phyloP scores from a whole-genome alignment of 129 eudicot species.

The Tagetes erecta region DNA sequence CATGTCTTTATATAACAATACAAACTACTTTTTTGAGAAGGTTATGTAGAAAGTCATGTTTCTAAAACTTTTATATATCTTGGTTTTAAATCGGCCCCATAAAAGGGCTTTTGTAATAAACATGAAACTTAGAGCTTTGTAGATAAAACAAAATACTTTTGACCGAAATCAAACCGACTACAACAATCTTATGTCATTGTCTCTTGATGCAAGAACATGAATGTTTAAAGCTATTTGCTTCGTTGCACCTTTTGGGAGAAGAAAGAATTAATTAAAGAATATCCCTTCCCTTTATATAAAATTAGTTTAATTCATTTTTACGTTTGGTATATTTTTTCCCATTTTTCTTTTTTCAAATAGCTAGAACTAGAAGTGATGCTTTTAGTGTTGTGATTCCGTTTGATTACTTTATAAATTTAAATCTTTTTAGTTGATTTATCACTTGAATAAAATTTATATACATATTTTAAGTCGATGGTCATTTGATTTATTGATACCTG shows the following conservation, averaged over 20 bases:
- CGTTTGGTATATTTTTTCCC: constrained; percentile 9
- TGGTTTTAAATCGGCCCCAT: neutral
- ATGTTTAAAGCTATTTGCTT: constrained; percentile 30
- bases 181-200: constrained; percentile 37
- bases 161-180: constrained; percentile 26
- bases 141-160: constrained; percentile 19
- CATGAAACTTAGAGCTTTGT: constrained; percentile 12
- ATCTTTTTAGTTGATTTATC: neutral
- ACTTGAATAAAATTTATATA: too few relatives aligned
- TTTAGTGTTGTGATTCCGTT: neutral
- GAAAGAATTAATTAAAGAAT: constrained; percentile 13
- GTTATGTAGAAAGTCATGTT: neutral
- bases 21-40: neutral
- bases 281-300: neutral
- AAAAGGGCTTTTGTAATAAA: neutral
- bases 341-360: neutral
- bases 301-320: neutral
- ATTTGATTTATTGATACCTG: too few relatives aligned
- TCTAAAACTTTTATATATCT: neutral
- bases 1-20: neutral
- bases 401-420: neutral
- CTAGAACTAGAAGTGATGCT: neutral
- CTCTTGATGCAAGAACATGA: constrained; percentile 34
- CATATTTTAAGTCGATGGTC: too few relatives aligned
- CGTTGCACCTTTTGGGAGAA: constrained; percentile 27